A percentile compares a stretch with the other conserved stretches of the same genome.
phyloP scores from a whole-genome alignment of 305 asterid genomes.

The Withania somnifera region DNA sequence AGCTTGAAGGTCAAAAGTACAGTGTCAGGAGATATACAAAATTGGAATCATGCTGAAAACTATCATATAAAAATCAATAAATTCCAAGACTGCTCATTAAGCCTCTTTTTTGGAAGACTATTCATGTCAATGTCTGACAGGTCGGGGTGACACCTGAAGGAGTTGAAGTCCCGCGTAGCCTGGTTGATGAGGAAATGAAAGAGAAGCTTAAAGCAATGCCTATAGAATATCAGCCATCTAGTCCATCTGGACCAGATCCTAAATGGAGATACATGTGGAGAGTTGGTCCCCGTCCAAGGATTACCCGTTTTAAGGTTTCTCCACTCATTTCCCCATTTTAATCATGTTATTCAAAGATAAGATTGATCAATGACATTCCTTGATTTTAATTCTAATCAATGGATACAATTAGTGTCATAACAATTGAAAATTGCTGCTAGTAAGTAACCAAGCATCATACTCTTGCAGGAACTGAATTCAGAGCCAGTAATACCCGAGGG shows the following conservation, averaged over 20 bases:
- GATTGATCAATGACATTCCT: background rate
- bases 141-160: constrained; percentile 99
- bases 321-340: background rate
- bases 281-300: constrained; percentile 73
- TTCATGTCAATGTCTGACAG: constrained; percentile 29
- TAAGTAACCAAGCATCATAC: constrained; percentile 10
- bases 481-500: constrained; percentile 98
- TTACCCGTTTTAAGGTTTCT: constrained; percentile 68
- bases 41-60: too few relatives aligned
- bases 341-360: background rate
- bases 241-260: constrained; percentile 89
- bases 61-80: too few relatives aligned
- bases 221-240: constrained; percentile 46
- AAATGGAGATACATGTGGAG: constrained; percentile 99
- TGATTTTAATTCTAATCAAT: background rate
- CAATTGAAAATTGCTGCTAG: background rate
- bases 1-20: too few relatives aligned
- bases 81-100: background rate
- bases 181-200: constrained; percentile 79
- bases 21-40: too few relatives aligned
- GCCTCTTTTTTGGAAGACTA: background rate
- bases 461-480: constrained; percentile 70
- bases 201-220: constrained; percentile 67
- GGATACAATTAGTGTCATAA: background rate
- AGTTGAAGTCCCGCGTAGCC: constrained; percentile 94